These are phyloP conservation scores for Pythium plurisporium DNA, from an alignment of 352 stramenopile genomes.

Conservation along the genomic window DNA sequence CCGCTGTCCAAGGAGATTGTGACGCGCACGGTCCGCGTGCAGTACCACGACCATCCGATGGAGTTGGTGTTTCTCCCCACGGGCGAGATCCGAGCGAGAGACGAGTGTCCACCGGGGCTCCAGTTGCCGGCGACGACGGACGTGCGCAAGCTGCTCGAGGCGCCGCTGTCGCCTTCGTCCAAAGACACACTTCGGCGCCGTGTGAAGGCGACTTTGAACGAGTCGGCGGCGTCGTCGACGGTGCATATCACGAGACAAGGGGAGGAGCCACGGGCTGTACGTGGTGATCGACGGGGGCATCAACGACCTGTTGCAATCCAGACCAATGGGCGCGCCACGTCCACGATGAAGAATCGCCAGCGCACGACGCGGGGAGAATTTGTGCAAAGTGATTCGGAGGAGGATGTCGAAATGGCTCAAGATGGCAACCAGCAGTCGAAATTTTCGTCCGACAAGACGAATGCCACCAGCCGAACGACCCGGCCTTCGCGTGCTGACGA, in stretches of 20 bases:
- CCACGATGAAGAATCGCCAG: not conserved
- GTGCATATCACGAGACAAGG: constrained; percentile 13
- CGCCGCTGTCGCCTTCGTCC: not conserved
- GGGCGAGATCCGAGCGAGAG: constrained; percentile 51
- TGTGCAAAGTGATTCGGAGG: not conserved
- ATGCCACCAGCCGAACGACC: too few relatives aligned
- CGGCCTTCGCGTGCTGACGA: too few relatives aligned
- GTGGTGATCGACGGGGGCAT: not conserved
- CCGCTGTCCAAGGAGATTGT: not conserved
- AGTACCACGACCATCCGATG: constrained; percentile 31
- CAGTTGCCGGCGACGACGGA: constrained; percentile 25
- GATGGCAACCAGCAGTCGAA: too few relatives aligned
- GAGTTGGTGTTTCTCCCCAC: constrained; percentile 59
- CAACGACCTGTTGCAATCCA: not conserved
- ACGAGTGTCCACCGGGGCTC: constrained; percentile 51
- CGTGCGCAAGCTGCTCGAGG: constrained; percentile 2
- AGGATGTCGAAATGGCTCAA: too few relatives aligned
- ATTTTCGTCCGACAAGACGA: too few relatives aligned
- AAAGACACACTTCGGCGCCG: not conserved
- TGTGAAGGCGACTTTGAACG: not conserved
- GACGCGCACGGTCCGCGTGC: not conserved
- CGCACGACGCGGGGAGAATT: too few relatives aligned
- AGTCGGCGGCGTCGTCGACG: constrained; percentile 3
- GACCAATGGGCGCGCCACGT: not conserved
- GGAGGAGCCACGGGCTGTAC: not conserved